phyloP scores from a whole-genome alignment of 148 eudicot species.

The Rhododendron williamsianum region DNA sequence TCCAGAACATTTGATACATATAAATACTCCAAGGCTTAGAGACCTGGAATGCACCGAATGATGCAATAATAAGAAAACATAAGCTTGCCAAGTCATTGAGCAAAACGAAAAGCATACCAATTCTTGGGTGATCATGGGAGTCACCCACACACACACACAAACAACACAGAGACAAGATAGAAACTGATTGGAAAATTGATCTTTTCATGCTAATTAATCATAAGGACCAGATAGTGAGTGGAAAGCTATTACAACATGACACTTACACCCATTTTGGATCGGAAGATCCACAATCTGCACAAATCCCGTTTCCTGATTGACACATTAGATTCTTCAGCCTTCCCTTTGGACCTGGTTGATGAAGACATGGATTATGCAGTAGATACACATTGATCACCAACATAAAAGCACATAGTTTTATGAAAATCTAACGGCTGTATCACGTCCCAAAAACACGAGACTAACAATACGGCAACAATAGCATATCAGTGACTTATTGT shows the following conservation, averaged over 20 bases:
- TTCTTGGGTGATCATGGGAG: neutral
- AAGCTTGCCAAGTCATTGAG: neutral
- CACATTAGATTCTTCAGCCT: slow-evolving; percentile 49
- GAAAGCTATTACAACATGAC: neutral
- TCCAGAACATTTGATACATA: slow-evolving; percentile 97
- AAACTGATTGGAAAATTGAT: neutral
- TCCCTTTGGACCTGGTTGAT: slow-evolving; percentile 37
- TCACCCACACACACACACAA: neutral
- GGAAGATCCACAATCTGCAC: slow-evolving; percentile 92
- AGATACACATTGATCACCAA: neutral
- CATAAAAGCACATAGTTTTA: neutral
- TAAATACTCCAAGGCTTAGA: slow-evolving; percentile 67
- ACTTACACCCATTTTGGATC: slow-evolving; percentile 99
- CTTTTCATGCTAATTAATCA: neutral
- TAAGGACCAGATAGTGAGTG: neutral
- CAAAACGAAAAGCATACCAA: neutral
- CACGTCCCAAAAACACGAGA: neutral
- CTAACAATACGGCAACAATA: neutral
- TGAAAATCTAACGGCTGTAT: neutral
- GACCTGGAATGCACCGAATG: slow-evolving; percentile 49
- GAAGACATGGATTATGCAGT: neutral
- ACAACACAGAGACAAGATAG: neutral
- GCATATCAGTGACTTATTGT: neutral
- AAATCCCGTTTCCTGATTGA: slow-evolving; percentile 50
- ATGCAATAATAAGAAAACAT: neutral